These are phyloP conservation scores for Adansonia madagascariensis DNA, from an alignment of 441 rosid genomes.

Conservation along the genomic window DNA sequence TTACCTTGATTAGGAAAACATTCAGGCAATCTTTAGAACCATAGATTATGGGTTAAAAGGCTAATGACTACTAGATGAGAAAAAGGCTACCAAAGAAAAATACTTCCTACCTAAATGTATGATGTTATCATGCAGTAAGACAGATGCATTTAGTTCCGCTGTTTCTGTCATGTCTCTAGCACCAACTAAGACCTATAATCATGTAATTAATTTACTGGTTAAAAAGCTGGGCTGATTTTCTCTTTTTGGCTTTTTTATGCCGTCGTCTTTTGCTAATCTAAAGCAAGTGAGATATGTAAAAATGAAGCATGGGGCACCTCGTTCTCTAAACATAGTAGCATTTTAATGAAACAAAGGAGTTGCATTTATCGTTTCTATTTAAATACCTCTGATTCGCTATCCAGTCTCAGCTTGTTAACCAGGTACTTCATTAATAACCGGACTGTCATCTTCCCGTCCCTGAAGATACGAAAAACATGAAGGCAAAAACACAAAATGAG, in stretches of 20 bases:
- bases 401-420: conserved; percentile 90
- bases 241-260: conserved; percentile 26
- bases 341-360: conserved; percentile 24
- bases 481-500: neutral
- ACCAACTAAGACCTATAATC: conserved; percentile 35
- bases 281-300: conserved; percentile 21
- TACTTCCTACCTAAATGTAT: conserved; percentile 57
- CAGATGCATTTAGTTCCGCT: conserved; percentile 55
- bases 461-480: conserved; percentile 31
- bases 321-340: conserved; percentile 24
- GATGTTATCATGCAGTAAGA: conserved; percentile 26
- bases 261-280: conserved; percentile 24
- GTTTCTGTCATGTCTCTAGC: conserved; percentile 66
- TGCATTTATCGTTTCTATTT: conserved; percentile 18
- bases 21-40: conserved; percentile 23
- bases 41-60: conserved; percentile 28
- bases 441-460: conserved; percentile 98
- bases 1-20: conserved; percentile 35
- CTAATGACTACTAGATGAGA: conserved; percentile 34
- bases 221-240: conserved; percentile 24
- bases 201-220: conserved; percentile 26
- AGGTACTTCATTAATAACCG: conserved; percentile 87
- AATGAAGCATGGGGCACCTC: conserved; percentile 12
- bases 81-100: conserved; percentile 46
- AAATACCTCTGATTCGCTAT: conserved; percentile 95